Evolutionary conservation across 495 filamentous ascomycete species (phyloP).

Genomic region (Penicillium bialowiezense): DNA sequence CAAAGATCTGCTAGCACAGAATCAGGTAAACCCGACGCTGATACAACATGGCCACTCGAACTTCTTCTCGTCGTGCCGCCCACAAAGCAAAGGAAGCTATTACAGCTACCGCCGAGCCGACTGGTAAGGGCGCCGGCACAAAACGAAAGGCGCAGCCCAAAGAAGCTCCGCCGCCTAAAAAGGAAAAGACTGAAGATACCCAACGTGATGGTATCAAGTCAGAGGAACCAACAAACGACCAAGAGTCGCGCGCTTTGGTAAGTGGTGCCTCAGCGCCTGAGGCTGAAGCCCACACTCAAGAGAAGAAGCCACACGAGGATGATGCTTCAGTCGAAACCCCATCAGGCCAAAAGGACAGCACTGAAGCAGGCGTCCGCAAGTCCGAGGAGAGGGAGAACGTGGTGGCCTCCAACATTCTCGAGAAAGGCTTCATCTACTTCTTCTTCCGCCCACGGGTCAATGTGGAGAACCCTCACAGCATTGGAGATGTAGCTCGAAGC

Average conservation of each 20-base stretch:
- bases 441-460: conserved; percentile 79
- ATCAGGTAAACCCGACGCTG: too few species aligned
- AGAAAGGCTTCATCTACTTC: conserved; percentile 95
- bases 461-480: conserved; percentile 65
- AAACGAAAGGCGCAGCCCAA: conserved; percentile 36
- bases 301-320: conserved; percentile 2
- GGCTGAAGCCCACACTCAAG: background rate
- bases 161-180: conserved; percentile 28
- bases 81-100: conserved; percentile 48
- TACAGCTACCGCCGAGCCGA: conserved; percentile 21
- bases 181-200: conserved; percentile 28
- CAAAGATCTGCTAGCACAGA: too few species aligned
- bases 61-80: conserved; percentile 42
- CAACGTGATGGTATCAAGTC: background rate
- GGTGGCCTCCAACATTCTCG: conserved; percentile 72
- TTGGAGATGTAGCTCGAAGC: conserved; percentile 72
- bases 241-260: conserved; percentile 15
- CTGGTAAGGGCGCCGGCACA: conserved; percentile 19
- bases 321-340: background rate
- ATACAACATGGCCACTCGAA: conserved; percentile 33
- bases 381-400: conserved; percentile 50
- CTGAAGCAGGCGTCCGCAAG: conserved; percentile 28
- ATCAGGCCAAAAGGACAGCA: conserved; percentile 2
- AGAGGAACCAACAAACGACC: conserved; percentile 28
- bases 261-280: conserved; percentile 17